Percentiles rank a stretch among this genome's conserved stretches.
Evolutionary conservation across 176 grass and related monocot species (phyloP).

Genomic region (Raddia guianensis): DNA sequence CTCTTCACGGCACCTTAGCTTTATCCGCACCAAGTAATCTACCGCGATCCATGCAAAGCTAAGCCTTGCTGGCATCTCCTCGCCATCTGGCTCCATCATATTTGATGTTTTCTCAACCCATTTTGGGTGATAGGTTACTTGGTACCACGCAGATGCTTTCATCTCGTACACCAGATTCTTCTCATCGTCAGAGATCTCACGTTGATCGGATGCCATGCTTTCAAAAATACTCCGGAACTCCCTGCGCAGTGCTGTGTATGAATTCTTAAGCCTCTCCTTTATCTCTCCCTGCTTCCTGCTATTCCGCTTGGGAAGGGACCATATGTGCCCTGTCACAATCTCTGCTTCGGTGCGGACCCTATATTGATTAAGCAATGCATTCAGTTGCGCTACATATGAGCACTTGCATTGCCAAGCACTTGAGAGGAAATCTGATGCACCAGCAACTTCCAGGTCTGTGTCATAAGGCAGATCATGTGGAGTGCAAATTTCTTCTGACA

Average conservation of each 20-base stretch:
- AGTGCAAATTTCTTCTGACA: slow-evolving; percentile 45
- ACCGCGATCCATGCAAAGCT: slow-evolving; percentile 90
- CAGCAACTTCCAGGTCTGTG: slow-evolving; percentile 69
- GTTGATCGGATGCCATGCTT: slow-evolving; percentile 35
- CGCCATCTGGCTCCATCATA: slow-evolving; percentile 44
- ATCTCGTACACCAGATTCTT: slow-evolving; percentile 58
- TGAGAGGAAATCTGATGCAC: slow-evolving; percentile 56
- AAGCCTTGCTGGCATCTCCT: slow-evolving; percentile 48
- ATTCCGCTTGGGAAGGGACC: slow-evolving; percentile 59
- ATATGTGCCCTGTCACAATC: slow-evolving; percentile 83
- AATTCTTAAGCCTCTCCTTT: slow-evolving; percentile 82
- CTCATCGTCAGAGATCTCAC: slow-evolving; percentile 52
- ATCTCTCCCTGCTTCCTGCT: slow-evolving; percentile 76
- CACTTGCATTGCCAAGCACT: slow-evolving; percentile 70
- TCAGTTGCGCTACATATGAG: slow-evolving; percentile 62
- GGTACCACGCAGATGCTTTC: slow-evolving; percentile 91
- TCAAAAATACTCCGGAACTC: slow-evolving; percentile 64
- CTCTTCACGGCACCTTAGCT: slow-evolving; percentile 45
- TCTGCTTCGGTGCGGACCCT: slow-evolving; percentile 72
- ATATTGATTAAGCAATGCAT: slow-evolving; percentile 66
- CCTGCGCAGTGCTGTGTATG: slow-evolving; percentile 61
- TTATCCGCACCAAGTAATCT: slow-evolving; percentile 74
- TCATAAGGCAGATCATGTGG: slow-evolving; percentile 71
- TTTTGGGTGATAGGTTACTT: slow-evolving; percentile 77
- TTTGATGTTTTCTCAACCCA: slow-evolving; percentile 60